Base-by-base conservation (phyloP, 2,329 filamentous ascomycete genomes). In the Aspergillus melleus region DNA sequence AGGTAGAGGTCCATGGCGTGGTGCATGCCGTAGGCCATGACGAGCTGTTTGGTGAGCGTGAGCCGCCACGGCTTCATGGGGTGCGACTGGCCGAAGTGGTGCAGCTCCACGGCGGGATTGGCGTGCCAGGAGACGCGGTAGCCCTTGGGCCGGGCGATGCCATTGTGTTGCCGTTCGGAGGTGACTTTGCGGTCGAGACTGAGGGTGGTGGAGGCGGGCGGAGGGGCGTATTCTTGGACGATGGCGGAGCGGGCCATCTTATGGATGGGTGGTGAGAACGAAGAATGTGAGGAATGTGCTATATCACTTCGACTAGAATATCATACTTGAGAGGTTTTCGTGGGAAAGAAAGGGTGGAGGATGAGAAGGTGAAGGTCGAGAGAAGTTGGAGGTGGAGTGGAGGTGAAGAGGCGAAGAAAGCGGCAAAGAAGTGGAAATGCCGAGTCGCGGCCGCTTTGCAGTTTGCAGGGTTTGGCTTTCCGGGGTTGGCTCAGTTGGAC, bases 61-160 rank as follows among this genome's bases (percentile, higher is more conserved):
- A 99, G 81, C 39, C 95, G 91, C 94, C 95, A 98, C 60, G 95
- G 95, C 76, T 99, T 99, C 95, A 99, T 99, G 20, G 95, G 95
- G 80, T 99, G 95, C 10, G 91, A 93, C 78, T 91, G 90, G 66
- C 95, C 95, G 75, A 99, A 99, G 76, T 99, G 95, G 77, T 98
- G 94, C 73, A 90, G 90, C 79, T 99, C 95, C 74, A 98, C 96
- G 61, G 91, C 88, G 1, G 93, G 91, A 71, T 97, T 97, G 79
- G 92, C 92, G 76, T 99, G 95, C 78, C 93, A 98, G 10, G 94
- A 97, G 51, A 99, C 94, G 32, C 85, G 92, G 78, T 96, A 93
- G 67, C 92, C 93, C 72, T 90, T 88, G 1, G 94, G 93, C 39
- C 88, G 85, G 55, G 87, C 86, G 70, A 97, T 91, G 66, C 88